These are phyloP conservation scores for Trifolium pratense DNA, from an alignment of 306 rosid genomes.

Conservation along the genomic window DNA sequence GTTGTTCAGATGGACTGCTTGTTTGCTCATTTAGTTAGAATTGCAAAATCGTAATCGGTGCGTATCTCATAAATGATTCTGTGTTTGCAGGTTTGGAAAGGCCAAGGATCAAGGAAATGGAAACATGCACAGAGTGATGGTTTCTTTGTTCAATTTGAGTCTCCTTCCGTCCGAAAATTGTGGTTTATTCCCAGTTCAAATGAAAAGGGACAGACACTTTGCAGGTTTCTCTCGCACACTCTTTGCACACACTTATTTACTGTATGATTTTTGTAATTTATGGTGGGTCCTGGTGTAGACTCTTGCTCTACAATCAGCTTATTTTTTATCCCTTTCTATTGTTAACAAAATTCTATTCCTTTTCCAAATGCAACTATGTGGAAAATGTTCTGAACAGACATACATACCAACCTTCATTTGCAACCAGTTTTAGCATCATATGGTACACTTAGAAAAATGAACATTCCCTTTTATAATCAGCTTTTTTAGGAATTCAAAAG, in stretches of 20 bases:
- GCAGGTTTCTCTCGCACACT: constrained; percentile 73
- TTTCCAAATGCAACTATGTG: no score
- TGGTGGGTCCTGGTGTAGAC: no score
- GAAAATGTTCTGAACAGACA: no score
- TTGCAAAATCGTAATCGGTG: neutral
- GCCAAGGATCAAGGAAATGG: constrained; percentile 98
- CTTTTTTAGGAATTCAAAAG: no score
- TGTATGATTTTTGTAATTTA: neutral
- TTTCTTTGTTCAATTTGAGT: constrained; percentile 89
- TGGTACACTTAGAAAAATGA: no score
- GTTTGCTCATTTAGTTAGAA: constrained; percentile 31
- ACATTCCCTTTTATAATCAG: no score
- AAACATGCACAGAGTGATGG: constrained; percentile 91
- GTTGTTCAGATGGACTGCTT: constrained; percentile 8
- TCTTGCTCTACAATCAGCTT: no score
- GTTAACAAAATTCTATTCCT: no score
- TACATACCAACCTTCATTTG: no score
- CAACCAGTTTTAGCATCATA: no score
- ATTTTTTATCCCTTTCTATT: no score
- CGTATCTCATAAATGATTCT: constrained; percentile 20
- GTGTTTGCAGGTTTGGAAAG: constrained; percentile 90
- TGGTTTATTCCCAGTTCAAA: constrained; percentile 87
- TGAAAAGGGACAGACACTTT: constrained; percentile 82
- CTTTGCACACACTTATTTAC: constrained; percentile 3
- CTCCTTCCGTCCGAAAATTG: constrained; percentile 72